Evolutionary conservation across 1,139 yeast genomes (phyloP), one percentile per base, ranked within the genome.

Genomic region (Saccharomycopsis hybrid): DNA sequence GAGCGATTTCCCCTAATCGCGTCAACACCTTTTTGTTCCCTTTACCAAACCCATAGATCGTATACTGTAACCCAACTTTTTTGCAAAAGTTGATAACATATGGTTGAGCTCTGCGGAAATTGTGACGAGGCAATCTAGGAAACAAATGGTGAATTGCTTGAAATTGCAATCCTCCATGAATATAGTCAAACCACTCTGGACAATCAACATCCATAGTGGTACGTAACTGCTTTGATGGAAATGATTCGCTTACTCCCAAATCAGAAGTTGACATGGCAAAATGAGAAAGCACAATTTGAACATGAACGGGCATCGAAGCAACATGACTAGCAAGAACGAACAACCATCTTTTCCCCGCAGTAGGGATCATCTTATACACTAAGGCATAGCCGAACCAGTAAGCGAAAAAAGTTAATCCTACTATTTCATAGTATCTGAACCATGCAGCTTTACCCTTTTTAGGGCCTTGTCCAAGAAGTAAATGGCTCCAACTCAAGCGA

Each of bases 181-280:
- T 73, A 60, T 80, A 88, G 64, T 88, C 96, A 47, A 88, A 71
- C 96, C 96, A 88, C 55, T 78, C 81, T 1, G 96, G 96, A 67
- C 96, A 88, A 60, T 85, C 94, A 18, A 88, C 96, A 63, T 88
- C 96, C 96, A 88, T 89, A 3, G 96, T 88, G 1, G 96, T 88
- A 59, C 96, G 74, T 18, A 88, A 62, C 64, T 88, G 96, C 58
- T 92, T 76, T 57, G 84, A 82, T 0, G 84, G 78, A 63, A 88
- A 89, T n/a, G 87, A 74, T 63, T 88, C 96, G 47, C 83, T 77
- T 5, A 79, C 76, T 0, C 96, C 96, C 37, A 88, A 68, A 60
- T 87, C 95, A 3, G 92, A 74, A 0, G 96, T 88, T 1, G 95
- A 85, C 96, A 88, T 89, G 43, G 96, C 96, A 70, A 88, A 88